These are phyloP conservation scores for Larix sibirica DNA, from an alignment of 83 land plant species.

Conservation along the genomic window DNA sequence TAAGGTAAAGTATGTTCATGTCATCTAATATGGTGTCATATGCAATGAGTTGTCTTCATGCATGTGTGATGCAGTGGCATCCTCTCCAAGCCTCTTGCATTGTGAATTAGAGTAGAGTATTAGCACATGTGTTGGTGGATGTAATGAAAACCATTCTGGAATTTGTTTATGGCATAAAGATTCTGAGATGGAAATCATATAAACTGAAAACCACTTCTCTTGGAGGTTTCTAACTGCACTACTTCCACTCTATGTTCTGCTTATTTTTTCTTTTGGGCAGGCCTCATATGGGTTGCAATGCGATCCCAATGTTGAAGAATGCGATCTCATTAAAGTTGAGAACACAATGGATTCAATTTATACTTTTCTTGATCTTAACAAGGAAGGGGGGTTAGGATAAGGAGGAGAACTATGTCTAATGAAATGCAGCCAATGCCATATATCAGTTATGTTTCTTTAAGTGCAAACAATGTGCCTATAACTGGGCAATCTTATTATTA, in stretches of 20 bases:
- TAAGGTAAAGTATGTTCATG: no score
- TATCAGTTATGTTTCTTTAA: neutral
- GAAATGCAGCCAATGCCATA: neutral
- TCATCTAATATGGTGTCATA: no score
- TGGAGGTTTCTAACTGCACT: neutral
- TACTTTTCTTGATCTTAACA: neutral
- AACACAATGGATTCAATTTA: neutral
- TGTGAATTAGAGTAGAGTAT: no score
- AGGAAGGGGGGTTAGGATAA: neutral
- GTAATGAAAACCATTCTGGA: no score
- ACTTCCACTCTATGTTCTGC: neutral
- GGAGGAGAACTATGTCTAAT: neutral
- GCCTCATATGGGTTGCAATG: neutral
- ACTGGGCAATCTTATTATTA: slow-evolving; percentile 7
- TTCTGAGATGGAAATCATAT: no score
- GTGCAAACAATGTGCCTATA: neutral
- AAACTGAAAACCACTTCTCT: neutral
- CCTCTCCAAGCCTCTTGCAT: no score
- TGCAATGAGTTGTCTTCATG: no score
- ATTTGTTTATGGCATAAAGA: no score
- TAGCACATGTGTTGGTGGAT: no score
- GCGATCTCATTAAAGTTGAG: neutral
- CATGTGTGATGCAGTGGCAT: no score
- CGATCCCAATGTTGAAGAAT: neutral
- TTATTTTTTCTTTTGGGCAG: neutral